Conservation (phyloP, 768 basidiomycete genomes). For the Russula dissimulans region DNA sequence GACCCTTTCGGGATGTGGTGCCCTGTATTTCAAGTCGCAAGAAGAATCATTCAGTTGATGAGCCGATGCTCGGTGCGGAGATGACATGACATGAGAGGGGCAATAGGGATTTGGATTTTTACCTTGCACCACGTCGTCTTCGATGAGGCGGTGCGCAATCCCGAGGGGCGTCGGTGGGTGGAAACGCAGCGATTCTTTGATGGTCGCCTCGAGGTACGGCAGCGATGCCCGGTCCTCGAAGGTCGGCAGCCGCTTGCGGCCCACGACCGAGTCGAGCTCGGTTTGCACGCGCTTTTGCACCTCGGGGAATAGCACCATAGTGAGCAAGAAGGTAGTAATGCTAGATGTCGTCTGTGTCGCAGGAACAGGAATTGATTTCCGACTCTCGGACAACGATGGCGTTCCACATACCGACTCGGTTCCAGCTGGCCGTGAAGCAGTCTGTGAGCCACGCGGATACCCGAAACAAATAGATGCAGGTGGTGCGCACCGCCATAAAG, state of each 20-base stretch:
- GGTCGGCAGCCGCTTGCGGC: conserved; percentile 14
- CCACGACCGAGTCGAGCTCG: conserved; percentile 16
- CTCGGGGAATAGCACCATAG: conserved; percentile 17
- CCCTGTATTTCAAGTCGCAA: conserved; percentile 12
- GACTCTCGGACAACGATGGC: too few species aligned
- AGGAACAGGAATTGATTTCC: background rate
- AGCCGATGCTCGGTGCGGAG: too few species aligned
- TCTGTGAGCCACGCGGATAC: background rate
- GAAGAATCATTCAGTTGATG: too few species aligned
- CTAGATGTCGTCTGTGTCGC: conserved; percentile 9
- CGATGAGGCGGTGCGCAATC: conserved; percentile 26
- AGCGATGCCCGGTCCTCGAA: conserved; percentile 13
- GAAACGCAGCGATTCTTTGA: conserved; percentile 19
- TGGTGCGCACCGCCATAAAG: conserved; percentile 17
- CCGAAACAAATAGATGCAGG: background rate
- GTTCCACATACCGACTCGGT: conserved; percentile 12
- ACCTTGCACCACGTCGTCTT: conserved; percentile 27
- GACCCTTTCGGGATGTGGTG: conserved; percentile 29
- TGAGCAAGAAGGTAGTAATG: conserved; percentile 16
- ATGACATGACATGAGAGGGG: background rate
- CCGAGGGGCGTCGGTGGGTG: conserved; percentile 19
- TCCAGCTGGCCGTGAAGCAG: background rate
- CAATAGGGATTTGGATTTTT: too few species aligned
- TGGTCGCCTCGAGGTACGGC: conserved; percentile 17
- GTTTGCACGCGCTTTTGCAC: conserved; percentile 15